Conservation (phyloP, 106 monocot species). For the Dendrobium chrysotoxum region DNA sequence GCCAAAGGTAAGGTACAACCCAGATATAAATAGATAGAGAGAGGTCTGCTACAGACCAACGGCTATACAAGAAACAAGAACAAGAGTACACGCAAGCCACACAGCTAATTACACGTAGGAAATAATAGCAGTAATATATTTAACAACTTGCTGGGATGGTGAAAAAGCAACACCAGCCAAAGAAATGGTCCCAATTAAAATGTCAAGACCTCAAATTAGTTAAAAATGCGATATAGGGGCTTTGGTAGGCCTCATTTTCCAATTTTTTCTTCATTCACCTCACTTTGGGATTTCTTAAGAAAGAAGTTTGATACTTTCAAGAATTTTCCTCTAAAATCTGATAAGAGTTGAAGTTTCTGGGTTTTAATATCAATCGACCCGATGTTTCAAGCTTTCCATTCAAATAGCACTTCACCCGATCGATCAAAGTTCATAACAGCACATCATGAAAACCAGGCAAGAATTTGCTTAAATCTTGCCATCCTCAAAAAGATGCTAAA, state of each 20-base stretch:
- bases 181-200: neutral
- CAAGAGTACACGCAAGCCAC: too few relatives aligned
- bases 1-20: too few relatives aligned
- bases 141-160: neutral
- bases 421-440: neutral
- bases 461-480: neutral
- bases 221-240: neutral
- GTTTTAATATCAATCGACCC: neutral
- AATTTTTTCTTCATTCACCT: neutral
- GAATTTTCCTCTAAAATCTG: neutral
- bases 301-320: too few relatives aligned
- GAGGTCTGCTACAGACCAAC: too few relatives aligned
- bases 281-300: too few relatives aligned
- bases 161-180: neutral
- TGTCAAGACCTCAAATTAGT: neutral
- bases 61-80: too few relatives aligned
- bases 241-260: neutral
- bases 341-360: neutral
- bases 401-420: neutral
- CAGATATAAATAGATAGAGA: too few relatives aligned
- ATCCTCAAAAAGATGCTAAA: neutral
- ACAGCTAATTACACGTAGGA: too few relatives aligned
- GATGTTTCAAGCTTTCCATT: neutral
- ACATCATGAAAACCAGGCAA: neutral
- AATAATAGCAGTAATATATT: slow-evolving; percentile 6